phyloP scores from a whole-genome alignment of 2,329 filamentous ascomycete genomes.

The Magnaporthiopsis poae region DNA sequence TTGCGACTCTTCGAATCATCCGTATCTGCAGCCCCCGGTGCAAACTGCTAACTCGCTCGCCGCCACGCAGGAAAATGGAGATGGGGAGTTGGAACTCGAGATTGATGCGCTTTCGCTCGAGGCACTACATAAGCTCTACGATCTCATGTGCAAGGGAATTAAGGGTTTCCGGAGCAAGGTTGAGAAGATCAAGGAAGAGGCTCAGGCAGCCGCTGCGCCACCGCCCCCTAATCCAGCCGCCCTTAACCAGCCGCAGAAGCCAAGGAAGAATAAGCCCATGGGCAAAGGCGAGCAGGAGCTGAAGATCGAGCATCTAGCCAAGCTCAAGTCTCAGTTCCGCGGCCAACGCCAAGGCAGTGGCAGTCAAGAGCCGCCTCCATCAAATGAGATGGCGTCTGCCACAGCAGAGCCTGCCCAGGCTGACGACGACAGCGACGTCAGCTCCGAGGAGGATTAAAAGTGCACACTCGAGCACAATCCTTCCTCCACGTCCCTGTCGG shows the following conservation, averaged over 20 bases:
- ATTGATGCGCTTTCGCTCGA: slow-evolving; percentile 48
- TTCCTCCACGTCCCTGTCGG: not conserved
- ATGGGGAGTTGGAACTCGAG: slow-evolving; percentile 50
- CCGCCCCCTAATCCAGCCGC: slow-evolving; percentile 16
- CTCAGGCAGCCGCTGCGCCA: slow-evolving; percentile 15
- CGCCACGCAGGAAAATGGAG: slow-evolving; percentile 40
- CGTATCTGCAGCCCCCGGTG: not conserved
- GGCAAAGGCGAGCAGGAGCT: slow-evolving; percentile 61
- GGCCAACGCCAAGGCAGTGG: slow-evolving; percentile 31
- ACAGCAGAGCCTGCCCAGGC: slow-evolving; percentile 31
- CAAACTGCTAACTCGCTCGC: slow-evolving; percentile 2
- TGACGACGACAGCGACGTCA: slow-evolving; percentile 37
- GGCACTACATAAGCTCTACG: slow-evolving; percentile 44
- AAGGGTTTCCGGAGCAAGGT: slow-evolving; percentile 26
- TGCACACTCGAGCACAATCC: not conserved
- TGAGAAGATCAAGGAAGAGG: slow-evolving; percentile 20
- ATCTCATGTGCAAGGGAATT: slow-evolving; percentile 30
- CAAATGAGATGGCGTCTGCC: slow-evolving; percentile 25
- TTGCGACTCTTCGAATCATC: not conserved
- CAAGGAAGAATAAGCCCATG: slow-evolving; percentile 70
- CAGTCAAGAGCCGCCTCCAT: slow-evolving; percentile 34
- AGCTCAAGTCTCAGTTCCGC: slow-evolving; percentile 44
- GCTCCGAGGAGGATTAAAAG: slow-evolving; percentile 38
- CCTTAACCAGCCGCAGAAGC: slow-evolving; percentile 34
- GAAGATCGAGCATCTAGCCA: slow-evolving; percentile 53